Evolutionary conservation across 345 rosid genomes (phyloP).

Genomic region (Euphorbia peplus): DNA sequence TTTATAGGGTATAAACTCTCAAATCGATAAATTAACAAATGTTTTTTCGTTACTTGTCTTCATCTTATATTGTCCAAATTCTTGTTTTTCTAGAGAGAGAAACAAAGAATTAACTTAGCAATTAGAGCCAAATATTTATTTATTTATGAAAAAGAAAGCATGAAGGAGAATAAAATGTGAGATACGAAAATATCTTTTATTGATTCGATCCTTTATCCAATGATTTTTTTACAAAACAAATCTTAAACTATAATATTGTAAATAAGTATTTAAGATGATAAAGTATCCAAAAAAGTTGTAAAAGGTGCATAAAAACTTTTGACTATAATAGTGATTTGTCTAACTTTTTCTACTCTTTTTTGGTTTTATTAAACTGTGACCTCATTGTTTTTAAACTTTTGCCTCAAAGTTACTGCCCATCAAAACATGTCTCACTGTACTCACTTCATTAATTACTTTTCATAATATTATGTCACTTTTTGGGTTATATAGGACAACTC

Average conservation of each 20-base stretch:
- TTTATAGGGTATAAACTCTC: constrained; percentile 22
- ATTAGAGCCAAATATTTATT: constrained; percentile 7
- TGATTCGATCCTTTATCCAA: constrained; percentile 37
- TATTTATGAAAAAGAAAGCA: not conserved
- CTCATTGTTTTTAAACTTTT: constrained; percentile 5
- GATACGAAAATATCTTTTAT: constrained; percentile 35
- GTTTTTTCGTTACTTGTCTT: not conserved
- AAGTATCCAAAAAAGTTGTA: constrained; percentile 27
- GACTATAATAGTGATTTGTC: constrained; percentile 32
- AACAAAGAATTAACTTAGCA: not conserved
- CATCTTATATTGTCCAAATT: not conserved
- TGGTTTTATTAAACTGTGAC: not conserved
- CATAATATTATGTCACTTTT: not conserved
- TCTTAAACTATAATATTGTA: not conserved
- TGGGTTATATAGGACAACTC: no score
- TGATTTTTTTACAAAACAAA: constrained; percentile 21
- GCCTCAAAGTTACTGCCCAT: constrained; percentile 19
- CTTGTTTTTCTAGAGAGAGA: not conserved
- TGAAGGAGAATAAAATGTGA: constrained; percentile 18
- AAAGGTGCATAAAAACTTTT: constrained; percentile 38
- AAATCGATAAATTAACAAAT: constrained; percentile 8
- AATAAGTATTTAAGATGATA: constrained; percentile 4
- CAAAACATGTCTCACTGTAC: not conserved
- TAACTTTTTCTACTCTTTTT: not conserved
- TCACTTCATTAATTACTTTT: not conserved